A percentile compares a stretch with the other conserved stretches of the same genome.
phyloP scores from a whole-genome alignment of 768 basidiomycete genomes.

The Boletellus sp. region DNA sequence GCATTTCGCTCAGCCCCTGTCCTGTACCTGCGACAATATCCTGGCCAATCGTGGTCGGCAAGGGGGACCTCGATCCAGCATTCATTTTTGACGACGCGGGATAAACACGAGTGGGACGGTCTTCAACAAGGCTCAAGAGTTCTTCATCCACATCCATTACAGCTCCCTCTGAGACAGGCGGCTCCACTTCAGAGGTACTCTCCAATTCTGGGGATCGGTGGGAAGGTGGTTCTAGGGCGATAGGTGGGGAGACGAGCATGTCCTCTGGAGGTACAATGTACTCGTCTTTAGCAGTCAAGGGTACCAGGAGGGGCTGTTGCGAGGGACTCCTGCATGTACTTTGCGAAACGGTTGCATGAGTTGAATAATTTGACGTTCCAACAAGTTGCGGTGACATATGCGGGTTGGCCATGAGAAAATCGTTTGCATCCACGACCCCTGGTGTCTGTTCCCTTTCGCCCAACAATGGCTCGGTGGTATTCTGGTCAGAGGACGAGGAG shows the following conservation, averaged over 20 bases:
- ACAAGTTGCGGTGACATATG: not conserved
- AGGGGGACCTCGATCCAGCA: not conserved
- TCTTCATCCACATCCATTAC: constrained; percentile 56
- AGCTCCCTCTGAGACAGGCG: constrained; percentile 17
- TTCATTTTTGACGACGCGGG: constrained; percentile 1
- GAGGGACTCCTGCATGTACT: constrained; percentile 9
- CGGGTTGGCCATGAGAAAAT: not conserved
- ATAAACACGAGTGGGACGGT: constrained; percentile 24
- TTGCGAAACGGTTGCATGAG: constrained; percentile 1
- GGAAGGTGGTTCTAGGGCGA: constrained; percentile 4
- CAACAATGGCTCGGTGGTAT: not conserved
- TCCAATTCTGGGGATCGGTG: constrained; percentile 10
- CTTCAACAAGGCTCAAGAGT: constrained; percentile 66
- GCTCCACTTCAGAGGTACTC: constrained; percentile 2
- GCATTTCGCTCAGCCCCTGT: not conserved
- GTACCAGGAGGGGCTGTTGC: constrained; percentile 10
- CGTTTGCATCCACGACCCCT: not conserved
- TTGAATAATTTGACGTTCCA: not conserved
- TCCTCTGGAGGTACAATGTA: not conserved
- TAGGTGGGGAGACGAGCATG: not conserved
- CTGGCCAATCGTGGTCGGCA: not conserved
- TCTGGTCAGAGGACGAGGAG: not conserved
- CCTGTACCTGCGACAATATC: not conserved
- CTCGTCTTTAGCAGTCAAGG: constrained; percentile 4
- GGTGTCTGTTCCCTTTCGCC: not conserved